Base-by-base conservation (phyloP, 345 rosid genomes). In the Pistacia vera region DNA sequence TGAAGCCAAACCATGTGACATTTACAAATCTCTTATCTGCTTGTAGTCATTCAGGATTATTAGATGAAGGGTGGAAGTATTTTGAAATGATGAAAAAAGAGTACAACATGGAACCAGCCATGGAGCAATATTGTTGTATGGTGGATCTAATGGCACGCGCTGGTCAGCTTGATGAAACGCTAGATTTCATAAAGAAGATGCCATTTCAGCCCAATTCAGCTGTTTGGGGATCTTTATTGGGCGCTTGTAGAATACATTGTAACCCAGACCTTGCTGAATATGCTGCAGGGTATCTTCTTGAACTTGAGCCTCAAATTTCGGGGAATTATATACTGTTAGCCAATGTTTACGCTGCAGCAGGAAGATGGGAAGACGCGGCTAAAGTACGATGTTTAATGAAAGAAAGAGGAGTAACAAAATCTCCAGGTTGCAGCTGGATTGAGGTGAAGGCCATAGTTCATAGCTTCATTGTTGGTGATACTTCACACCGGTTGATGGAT, bases 361-460 rank as follows among this genome's bases (percentile, higher is more conserved):
- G 78, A 46, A 76, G 68, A 57, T 83, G 85, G 85, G 79, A 77
- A 25, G 63, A 83, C 17, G 51, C 73, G 41, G 81, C 78, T 48
- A 77, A 64, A 52, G 69, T 59, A 49, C 52, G 74, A 30, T 36
- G 62, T 5, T 56, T 77, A 71, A 74, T 70, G 81, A 52, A 49
- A 70, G 73, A 77, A 65, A 80, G 52, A 51, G 79, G 81, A 57
- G 70, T 77, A 30, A 73, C 71, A 63, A 80, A 83, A 63, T 49
- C 75, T 67, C 83, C 81, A 33, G 81, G 77, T 16, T 83, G 79
- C 71, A 83, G 83, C 56, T 83, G 86, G 86, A 79, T 79, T 72
- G 83, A 82, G 58, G 80, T 73, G 18, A 73, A 49, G 75, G 71
- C 78, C 7, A 76, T 68, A 73, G 74, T 79, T 33, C 66, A 79